Base-by-base conservation (phyloP, 2,329 filamentous ascomycete genomes). In the Beauveria medogensis region DNA sequence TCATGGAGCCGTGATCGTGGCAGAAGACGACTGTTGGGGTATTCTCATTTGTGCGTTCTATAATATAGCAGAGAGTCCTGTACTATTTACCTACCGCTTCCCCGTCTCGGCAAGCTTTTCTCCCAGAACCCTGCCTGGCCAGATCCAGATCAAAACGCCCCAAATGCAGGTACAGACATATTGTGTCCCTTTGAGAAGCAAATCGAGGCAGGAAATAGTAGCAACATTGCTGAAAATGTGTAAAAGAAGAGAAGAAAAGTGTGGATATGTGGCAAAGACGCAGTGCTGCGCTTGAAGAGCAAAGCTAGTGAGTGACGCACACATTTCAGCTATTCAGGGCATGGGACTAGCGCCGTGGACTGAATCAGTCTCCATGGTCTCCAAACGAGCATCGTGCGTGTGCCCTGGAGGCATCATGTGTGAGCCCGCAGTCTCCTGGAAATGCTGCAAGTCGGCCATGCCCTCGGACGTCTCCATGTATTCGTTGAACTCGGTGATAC, bases 401-500 rank as follows among this genome's bases (percentile, higher is more conserved):
- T 59, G 56, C 4, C 40, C 47, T 24, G 34, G 40, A 1, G 46
- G 37, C 56, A 59, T 43, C 46, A 58, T 28, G 28, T 58, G 47
- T 12, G 44, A 20, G 8, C 20, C 8, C 12, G 44, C 4, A 5
- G 44, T n/a, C 20, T 55, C 28, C 7, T 48, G 43, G 22, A 18
- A 48, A 20, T 57, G 55, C 22, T 62, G 62, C 41, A 28, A 26
- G 14, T 69, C 67, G 18, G 60, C 65, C 24, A 68, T 62, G 14
- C 69, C 67, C 48, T 71, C 70, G 7, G 67, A 63, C 2, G 67
- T 68, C 9, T 63, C 62, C 16, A 71, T 60, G 28, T 72, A 75
- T 52, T 82, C 80, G 62, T 82, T 78, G 64, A 80, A 82, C 64
- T 82, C 77, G 22, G 76, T 73, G 50, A 84, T 77, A 30, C 79